Conservation (phyloP, 768 basidiomycete genomes). For the Strobilomyces echinocephalus region DNA sequence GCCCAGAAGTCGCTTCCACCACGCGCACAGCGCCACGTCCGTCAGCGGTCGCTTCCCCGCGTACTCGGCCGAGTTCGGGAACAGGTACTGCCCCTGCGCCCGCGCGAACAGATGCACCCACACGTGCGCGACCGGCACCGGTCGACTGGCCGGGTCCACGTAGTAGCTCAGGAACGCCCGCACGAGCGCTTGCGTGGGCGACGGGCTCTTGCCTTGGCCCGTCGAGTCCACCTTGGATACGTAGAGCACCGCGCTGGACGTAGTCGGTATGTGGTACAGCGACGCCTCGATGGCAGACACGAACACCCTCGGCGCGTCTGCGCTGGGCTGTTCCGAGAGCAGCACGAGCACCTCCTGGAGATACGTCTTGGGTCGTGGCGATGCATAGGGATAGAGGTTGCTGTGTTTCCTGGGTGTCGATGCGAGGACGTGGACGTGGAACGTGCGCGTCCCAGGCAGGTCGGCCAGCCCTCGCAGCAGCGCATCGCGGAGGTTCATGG, state of each 20-base stretch:
- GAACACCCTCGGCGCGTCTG: conserved; percentile 52
- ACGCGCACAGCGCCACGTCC: conserved; percentile 78
- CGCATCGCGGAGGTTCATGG: conserved; percentile 53
- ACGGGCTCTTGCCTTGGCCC: conserved; percentile 60
- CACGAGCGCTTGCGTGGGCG: conserved; percentile 69
- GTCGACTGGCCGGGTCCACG: conserved; percentile 57
- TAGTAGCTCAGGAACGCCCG: conserved; percentile 62
- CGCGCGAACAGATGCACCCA: conserved; percentile 90
- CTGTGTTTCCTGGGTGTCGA: conserved; percentile 64
- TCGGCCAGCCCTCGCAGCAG: conserved; percentile 52
- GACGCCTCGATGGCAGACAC: conserved; percentile 77
- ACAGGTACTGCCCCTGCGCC: conserved; percentile 88
- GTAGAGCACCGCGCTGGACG: conserved; percentile 72
- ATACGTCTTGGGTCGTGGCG: conserved; percentile 58
- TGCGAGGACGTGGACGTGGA: conserved; percentile 72
- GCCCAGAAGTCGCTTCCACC: conserved; percentile 84
- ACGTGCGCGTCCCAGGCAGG: conserved; percentile 63
- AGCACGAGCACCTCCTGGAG: conserved; percentile 76
- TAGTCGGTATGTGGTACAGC: conserved; percentile 69
- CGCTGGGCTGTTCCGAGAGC: conserved; percentile 55
- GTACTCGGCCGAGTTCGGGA: conserved; percentile 78
- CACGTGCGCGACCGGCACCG: conserved; percentile 50
- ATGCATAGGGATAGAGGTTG: conserved; percentile 71
- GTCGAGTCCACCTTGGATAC: conserved; percentile 94
- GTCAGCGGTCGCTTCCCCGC: conserved; percentile 66